Conservation (phyloP, 2,329 filamentous ascomycete genomes). For the Neonectria punicea region DNA sequence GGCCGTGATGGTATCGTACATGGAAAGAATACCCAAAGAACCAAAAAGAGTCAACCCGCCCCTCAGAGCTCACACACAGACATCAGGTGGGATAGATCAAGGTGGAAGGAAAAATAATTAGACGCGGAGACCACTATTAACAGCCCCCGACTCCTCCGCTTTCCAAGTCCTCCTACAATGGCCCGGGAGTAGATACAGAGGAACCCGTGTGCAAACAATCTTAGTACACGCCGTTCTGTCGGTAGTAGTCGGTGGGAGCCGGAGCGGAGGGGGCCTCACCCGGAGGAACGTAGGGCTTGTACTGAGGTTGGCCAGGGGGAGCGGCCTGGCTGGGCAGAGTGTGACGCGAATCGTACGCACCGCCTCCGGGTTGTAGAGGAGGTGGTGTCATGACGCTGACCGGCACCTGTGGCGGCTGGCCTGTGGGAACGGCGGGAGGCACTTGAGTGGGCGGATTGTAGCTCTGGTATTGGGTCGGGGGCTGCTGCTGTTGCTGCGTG, state of each 20-base stretch:
- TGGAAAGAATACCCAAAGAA: conserved; percentile 15
- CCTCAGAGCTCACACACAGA: conserved; percentile 7
- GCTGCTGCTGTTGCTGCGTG: conserved; percentile 47
- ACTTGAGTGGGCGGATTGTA: conserved; percentile 53
- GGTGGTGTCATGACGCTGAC: conserved; percentile 51
- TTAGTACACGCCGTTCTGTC: conserved; percentile 54
- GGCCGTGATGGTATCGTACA: conserved; percentile 28
- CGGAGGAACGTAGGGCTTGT: conserved; percentile 69
- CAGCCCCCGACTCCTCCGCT: neutral
- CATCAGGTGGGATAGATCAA: conserved; percentile 6
- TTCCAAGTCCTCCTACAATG: neutral
- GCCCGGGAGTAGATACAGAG: neutral
- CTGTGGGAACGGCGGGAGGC: conserved; percentile 55
- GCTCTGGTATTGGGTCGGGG: conserved; percentile 54
- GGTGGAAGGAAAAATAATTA: neutral
- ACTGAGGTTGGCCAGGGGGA: conserved; percentile 58
- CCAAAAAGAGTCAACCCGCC: conserved; percentile 5
- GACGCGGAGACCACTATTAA: neutral
- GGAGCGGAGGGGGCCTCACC: conserved; percentile 60
- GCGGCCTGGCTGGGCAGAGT: conserved; percentile 59
- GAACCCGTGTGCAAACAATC: neutral
- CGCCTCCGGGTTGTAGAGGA: conserved; percentile 57
- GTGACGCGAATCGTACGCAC: conserved; percentile 61
- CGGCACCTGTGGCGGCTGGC: conserved; percentile 46
- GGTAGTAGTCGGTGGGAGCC: conserved; percentile 66